These are phyloP conservation scores for Metarhizium brunneum DNA, from an alignment of 2,329 filamentous ascomycete genomes.

Conservation along the genomic window DNA sequence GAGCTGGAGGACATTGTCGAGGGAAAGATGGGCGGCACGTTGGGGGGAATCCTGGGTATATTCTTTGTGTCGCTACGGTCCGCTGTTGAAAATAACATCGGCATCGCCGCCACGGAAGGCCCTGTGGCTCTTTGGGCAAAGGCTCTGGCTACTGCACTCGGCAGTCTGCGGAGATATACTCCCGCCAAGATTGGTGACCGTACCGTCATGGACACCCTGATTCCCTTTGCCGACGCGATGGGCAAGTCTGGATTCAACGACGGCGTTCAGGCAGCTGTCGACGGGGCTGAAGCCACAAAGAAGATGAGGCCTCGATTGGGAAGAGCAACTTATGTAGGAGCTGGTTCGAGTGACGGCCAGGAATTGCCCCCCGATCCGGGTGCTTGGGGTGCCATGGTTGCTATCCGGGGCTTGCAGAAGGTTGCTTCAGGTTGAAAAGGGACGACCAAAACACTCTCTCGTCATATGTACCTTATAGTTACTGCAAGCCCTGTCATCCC, in stretches of 20 bases:
- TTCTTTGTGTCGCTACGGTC: slow-evolving; percentile 40
- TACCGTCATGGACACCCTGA: slow-evolving; percentile 48
- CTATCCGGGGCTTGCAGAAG: slow-evolving; percentile 29
- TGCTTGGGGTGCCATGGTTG: slow-evolving; percentile 58
- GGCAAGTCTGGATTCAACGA: slow-evolving; percentile 40
- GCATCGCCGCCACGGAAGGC: slow-evolving; percentile 18
- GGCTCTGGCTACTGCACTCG: slow-evolving; percentile 32
- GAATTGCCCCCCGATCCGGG: slow-evolving; percentile 58
- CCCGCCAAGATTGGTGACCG: slow-evolving; percentile 46
- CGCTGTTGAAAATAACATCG: slow-evolving; percentile 29
- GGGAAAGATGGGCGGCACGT: slow-evolving; percentile 43
- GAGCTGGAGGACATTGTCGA: slow-evolving; percentile 47
- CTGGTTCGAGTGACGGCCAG: slow-evolving; percentile 38
- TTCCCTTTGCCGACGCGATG: slow-evolving; percentile 42
- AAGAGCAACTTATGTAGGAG: slow-evolving; percentile 58
- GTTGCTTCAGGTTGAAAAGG: neutral
- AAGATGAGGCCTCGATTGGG: slow-evolving; percentile 57
- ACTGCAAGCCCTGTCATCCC: neutral
- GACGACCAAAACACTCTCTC: neutral
- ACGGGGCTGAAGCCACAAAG: slow-evolving; percentile 54
- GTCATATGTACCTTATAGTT: neutral
- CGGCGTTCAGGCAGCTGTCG: slow-evolving; percentile 48
- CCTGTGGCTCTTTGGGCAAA: slow-evolving; percentile 32
- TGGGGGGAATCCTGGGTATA: slow-evolving; percentile 44
- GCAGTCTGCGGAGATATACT: slow-evolving; percentile 41